These are phyloP conservation scores for Cyclotella distinguenda DNA, from an alignment of 108 stramenopile genomes.

Conservation along the genomic window DNA sequence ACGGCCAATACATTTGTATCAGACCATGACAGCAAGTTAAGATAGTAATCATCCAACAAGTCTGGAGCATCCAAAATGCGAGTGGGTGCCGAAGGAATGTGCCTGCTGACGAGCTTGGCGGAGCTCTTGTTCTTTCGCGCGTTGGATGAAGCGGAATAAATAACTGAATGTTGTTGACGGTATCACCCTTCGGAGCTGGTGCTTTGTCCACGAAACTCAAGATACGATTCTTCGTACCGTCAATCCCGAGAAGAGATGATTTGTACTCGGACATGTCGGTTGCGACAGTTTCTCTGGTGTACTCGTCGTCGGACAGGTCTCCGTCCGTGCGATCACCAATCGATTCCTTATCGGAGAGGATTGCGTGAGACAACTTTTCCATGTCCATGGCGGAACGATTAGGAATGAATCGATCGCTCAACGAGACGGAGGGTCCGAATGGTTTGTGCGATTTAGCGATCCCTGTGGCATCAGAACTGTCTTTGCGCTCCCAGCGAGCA, in stretches of 20 bases:
- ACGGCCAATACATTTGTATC: too few species aligned
- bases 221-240: constrained; percentile 71
- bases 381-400: constrained; percentile 79
- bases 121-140: constrained; percentile 61
- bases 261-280: constrained; percentile 55
- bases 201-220: constrained; percentile 95
- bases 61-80: constrained; percentile 99
- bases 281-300: constrained; percentile 48
- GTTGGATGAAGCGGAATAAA: constrained; percentile 88
- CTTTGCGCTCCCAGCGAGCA: constrained; percentile 87
- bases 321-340: constrained; percentile 60
- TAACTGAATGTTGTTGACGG: constrained; percentile 92
- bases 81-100: constrained; percentile 91
- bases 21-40: too few species aligned
- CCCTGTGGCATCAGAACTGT: constrained; percentile 24
- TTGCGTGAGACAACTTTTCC: constrained; percentile 67
- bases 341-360: constrained; percentile 50
- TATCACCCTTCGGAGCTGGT: constrained; percentile 93
- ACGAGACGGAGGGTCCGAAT: constrained; percentile 10
- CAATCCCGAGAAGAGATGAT: constrained; percentile 67
- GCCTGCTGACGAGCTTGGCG: constrained; percentile 45
- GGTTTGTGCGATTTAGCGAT: constrained; percentile 25
- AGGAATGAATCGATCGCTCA: constrained; percentile 85
- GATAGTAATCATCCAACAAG: constrained; percentile 98
- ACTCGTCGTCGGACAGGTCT: constrained; percentile 83